Percentiles rank a stretch among this genome's conserved stretches.
These are phyloP conservation scores for Chalciporus sp. DNA, from an alignment of 1,284 basidiomycete genomes.

Conservation along the genomic window DNA sequence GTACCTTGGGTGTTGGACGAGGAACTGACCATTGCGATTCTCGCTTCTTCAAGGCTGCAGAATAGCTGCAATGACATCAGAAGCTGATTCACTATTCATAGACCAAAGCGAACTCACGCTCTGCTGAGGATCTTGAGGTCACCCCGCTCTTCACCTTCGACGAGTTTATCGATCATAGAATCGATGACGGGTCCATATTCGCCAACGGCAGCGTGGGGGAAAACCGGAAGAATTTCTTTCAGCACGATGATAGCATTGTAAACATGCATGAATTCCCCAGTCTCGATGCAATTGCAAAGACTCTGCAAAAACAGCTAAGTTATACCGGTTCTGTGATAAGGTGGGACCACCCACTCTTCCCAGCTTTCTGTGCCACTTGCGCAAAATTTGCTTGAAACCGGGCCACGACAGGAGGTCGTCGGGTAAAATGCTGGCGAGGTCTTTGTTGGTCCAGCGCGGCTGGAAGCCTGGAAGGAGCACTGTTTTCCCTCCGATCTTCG, in stretches of 20 bases:
- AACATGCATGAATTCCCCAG: constrained; percentile 91
- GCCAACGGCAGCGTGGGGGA: constrained; percentile 70
- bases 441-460: constrained; percentile 50
- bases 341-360: constrained; percentile 46
- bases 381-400: constrained; percentile 70
- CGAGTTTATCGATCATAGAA: constrained; percentile 64
- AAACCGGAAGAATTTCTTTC: constrained; percentile 86
- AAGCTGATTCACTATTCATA: background rate
- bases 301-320: constrained; percentile 41
- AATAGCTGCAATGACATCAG: constrained; percentile 50
- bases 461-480: constrained; percentile 69
- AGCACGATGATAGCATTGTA: constrained; percentile 91
- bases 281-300: constrained; percentile 65
- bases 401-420: constrained; percentile 71
- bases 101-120: constrained; percentile 53
- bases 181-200: constrained; percentile 63
- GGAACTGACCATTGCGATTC: constrained; percentile 60
- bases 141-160: constrained; percentile 76
- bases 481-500: constrained; percentile 64
- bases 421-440: constrained; percentile 38
- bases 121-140: constrained; percentile 81
- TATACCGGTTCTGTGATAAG: background rate
- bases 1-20: constrained; percentile 33
- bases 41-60: constrained; percentile 69
- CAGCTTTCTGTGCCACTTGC: constrained; percentile 84